phyloP scores from a whole-genome alignment of 257 asterid genomes.

The Solanum peruvianum region DNA sequence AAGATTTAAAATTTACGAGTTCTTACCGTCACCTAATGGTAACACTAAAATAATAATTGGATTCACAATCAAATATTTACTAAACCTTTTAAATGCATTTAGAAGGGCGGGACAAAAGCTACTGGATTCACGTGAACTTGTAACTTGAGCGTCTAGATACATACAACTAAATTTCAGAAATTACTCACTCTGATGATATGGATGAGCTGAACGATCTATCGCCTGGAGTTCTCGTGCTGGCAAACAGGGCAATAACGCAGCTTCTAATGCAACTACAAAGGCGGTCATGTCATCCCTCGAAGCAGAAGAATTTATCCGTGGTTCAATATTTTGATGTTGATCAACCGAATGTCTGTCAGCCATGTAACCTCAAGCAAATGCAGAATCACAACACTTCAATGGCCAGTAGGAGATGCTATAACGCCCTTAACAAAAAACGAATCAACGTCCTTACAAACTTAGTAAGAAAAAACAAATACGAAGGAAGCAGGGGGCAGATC shows the following conservation, averaged over 20 bases:
- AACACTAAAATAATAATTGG: neutral
- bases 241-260: constrained; percentile 86
- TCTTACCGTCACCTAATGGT: neutral
- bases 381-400: neutral
- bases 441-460: neutral
- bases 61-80: too few relatives aligned
- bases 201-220: constrained; percentile 93
- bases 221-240: constrained; percentile 99
- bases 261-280: constrained; percentile 78
- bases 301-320: constrained; percentile 29
- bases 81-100: too few relatives aligned
- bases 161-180: neutral
- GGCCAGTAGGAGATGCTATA: neutral
- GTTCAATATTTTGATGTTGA: constrained; percentile 27
- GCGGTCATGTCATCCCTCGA: constrained; percentile 63
- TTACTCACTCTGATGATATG: constrained; percentile 88
- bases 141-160: neutral
- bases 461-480: neutral
- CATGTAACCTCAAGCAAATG: constrained; percentile 15
- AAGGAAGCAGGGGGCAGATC: neutral
- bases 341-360: constrained; percentile 58
- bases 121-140: neutral
- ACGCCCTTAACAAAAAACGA: neutral
- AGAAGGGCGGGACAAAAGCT: neutral
- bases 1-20: neutral